These are phyloP conservation scores for Candida silvatica DNA, from an alignment of 805 yeast species.

Conservation along the genomic window DNA sequence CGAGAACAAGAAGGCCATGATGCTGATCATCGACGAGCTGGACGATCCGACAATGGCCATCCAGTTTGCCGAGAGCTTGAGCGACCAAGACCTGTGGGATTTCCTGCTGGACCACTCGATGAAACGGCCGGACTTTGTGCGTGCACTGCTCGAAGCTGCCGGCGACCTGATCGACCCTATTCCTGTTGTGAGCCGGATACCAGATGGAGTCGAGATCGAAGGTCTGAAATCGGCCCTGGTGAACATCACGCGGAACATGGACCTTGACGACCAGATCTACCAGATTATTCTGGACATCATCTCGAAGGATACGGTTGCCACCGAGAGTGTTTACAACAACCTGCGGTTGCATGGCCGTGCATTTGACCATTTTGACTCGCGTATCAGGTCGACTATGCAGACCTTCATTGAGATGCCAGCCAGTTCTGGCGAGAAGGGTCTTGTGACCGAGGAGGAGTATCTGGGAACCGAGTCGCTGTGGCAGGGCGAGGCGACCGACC, in stretches of 20 bases:
- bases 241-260: slow-evolving; percentile 56
- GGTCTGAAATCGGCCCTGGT: slow-evolving; percentile 57
- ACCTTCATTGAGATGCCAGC: background rate
- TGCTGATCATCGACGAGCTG: slow-evolving; percentile 65
- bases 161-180: slow-evolving; percentile 61
- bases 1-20: slow-evolving; percentile 65
- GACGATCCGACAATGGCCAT: slow-evolving; percentile 79
- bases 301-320: slow-evolving; percentile 37
- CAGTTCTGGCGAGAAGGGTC: slow-evolving; percentile 6
- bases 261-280: slow-evolving; percentile 43
- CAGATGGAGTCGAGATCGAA: slow-evolving; percentile 49
- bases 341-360: slow-evolving; percentile 26
- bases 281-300: slow-evolving; percentile 48
- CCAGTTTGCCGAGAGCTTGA: slow-evolving; percentile 57
- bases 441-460: slow-evolving; percentile 23
- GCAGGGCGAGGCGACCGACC: slow-evolving; percentile 17
- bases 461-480: slow-evolving; percentile 22
- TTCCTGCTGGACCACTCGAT: slow-evolving; percentile 63
- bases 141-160: slow-evolving; percentile 60
- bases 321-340: slow-evolving; percentile 23
- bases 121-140: slow-evolving; percentile 67
- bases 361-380: slow-evolving; percentile 20
- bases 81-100: slow-evolving; percentile 77
- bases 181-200: slow-evolving; percentile 59
- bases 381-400: slow-evolving; percentile 4